Percentiles rank a stretch among this genome's conserved stretches.
These are phyloP conservation scores for Melastoma candidum DNA, from an alignment of 441 rosid species.

Conservation along the genomic window DNA sequence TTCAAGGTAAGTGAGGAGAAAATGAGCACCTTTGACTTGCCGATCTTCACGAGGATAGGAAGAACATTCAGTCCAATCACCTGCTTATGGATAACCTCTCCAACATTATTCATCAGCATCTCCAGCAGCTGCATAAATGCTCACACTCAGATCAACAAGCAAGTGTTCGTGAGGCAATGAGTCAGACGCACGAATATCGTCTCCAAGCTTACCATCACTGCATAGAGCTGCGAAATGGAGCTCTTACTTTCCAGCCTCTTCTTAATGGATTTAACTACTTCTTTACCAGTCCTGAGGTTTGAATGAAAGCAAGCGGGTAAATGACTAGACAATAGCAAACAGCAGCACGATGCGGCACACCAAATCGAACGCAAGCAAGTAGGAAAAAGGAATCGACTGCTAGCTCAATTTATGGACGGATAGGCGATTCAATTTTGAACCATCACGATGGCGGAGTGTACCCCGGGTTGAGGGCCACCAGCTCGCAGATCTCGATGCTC, in stretches of 20 bases:
- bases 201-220: constrained; percentile 55
- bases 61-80: too few relatives aligned
- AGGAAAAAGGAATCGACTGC: not conserved
- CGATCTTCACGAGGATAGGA: too few relatives aligned
- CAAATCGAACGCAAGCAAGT: not conserved
- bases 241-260: constrained; percentile 73
- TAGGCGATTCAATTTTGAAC: not conserved
- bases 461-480: constrained; percentile 74
- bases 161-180: too few relatives aligned
- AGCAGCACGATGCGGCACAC: not conserved
- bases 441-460: constrained; percentile 14
- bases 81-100: too few relatives aligned
- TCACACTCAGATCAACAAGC: too few relatives aligned
- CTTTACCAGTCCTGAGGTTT: constrained; percentile 62
- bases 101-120: too few relatives aligned
- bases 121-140: too few relatives aligned
- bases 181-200: too few relatives aligned
- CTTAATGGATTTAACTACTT: constrained; percentile 80
- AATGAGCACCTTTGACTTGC: too few relatives aligned
- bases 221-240: constrained; percentile 61
- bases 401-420: not conserved
- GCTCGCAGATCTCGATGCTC: constrained; percentile 84
- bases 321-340: not conserved
- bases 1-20: too few relatives aligned
- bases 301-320: constrained; percentile 4